Conservation (phyloP, 345 rosid genomes). For the Barbarea vulgaris region DNA sequence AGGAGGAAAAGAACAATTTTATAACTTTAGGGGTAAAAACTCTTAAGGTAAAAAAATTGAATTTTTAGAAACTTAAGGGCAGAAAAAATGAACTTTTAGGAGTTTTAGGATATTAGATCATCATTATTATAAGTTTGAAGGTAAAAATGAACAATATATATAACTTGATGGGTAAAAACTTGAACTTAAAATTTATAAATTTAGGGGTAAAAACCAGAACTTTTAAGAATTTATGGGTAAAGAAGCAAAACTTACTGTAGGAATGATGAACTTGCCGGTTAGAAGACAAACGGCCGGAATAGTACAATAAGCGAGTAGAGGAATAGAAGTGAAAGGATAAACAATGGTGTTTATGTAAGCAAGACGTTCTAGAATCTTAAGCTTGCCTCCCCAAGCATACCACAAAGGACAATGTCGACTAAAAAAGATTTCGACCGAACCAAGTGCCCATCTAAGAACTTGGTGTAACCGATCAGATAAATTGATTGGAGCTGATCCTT, state of each 20-base stretch:
- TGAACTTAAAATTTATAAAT: too few species aligned
- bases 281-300: conserved; percentile 95
- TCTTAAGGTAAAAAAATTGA: too few species aligned
- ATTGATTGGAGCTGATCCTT: conserved; percentile 96
- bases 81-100: too few species aligned
- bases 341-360: conserved; percentile 93
- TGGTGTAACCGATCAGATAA: conserved; percentile 90
- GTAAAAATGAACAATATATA: too few species aligned
- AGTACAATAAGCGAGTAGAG: conserved; percentile 89
- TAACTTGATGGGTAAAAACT: too few species aligned
- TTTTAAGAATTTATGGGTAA: background rate
- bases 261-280: conserved; percentile 92
- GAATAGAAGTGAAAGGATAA: conserved; percentile 95
- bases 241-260: conserved; percentile 57
- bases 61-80: too few species aligned
- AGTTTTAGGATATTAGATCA: too few species aligned
- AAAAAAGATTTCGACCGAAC: conserved; percentile 93
- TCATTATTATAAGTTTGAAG: too few species aligned
- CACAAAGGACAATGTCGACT: conserved; percentile 93
- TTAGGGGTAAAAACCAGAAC: too few species aligned
- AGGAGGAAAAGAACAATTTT: too few species aligned
- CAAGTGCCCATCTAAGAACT: conserved; percentile 96
- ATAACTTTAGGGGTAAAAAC: too few species aligned
- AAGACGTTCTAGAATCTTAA: conserved; percentile 87
- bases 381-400: conserved; percentile 95